A percentile compares a stretch with the other conserved stretches of the same genome.
Conservation (phyloP, 192 early-diverging fungal genomes). For the Chytriomyces sp. region DNA sequence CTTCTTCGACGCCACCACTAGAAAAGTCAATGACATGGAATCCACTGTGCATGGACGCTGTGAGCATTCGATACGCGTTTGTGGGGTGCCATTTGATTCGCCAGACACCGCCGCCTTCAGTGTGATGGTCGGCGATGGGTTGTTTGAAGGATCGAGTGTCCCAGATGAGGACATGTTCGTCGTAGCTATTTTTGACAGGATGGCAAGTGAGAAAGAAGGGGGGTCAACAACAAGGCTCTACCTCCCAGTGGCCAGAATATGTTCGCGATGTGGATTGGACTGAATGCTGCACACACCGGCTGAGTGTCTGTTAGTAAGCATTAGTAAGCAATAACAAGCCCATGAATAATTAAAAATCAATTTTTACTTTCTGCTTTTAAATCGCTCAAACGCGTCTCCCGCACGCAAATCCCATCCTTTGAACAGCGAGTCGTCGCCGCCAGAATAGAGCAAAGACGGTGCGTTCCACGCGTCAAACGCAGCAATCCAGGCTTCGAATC, state of each 20-base stretch:
- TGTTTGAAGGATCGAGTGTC: conserved; percentile 83
- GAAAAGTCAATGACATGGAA: conserved; percentile 75
- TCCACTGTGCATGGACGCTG: conserved; percentile 92
- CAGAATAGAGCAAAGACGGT: conserved; percentile 72
- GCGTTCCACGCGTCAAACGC: conserved; percentile 84
- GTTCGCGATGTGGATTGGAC: conserved; percentile 75
- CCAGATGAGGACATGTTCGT: conserved; percentile 89
- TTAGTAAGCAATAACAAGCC: neutral
- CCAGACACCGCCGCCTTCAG: conserved; percentile 90
- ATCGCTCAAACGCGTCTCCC: conserved; percentile 54
- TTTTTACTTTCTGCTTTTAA: conserved; percentile 65
- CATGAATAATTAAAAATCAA: neutral
- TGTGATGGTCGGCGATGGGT: conserved; percentile 69
- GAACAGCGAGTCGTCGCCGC: conserved; percentile 86
- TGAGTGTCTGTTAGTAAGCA: conserved; percentile 60
- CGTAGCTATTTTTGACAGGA: conserved; percentile 87
- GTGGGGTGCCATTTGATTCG: conserved; percentile 92
- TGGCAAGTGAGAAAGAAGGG: neutral
- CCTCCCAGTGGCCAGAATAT: conserved; percentile 86
- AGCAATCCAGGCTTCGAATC: conserved; percentile 91
- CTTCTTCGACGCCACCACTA: conserved; percentile 27
- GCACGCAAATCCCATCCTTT: conserved; percentile 88
- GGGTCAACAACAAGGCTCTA: conserved; percentile 29
- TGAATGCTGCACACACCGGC: conserved; percentile 93
- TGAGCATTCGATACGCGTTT: conserved; percentile 62